Base-by-base conservation (phyloP, 306 rosid genomes). In the Macrotyloma uniflorum region DNA sequence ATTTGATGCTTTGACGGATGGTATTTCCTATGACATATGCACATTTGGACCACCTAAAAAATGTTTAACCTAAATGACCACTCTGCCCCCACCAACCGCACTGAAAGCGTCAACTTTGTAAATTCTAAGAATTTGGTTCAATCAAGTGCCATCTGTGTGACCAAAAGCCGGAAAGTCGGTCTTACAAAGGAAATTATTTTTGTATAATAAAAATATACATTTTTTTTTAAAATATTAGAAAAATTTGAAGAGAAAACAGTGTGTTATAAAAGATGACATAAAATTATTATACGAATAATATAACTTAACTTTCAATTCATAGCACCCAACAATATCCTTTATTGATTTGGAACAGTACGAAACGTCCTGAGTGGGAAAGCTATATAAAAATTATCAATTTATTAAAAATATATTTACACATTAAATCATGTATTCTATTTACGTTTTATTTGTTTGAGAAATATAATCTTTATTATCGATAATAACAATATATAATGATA, bases 81-180 rank as follows among this genome's bases (percentile, higher is more conserved):
- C 47, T 83, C 80, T 26, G 50, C 89, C 89, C 89, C 67, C 86
- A 89, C 94, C 97, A 84, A 89, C 93, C 84, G 83, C 89, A 67
- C 82, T 81, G 70, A 83, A 88, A 87, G 72, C 76, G 33, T 24
- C 58, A 23, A 10, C 57, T 57, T 69, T 16, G 33, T 62, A 62
- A 72, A 83, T 72, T 55, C 64, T 16, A 49, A 69, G 24, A 79
- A 70, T 51, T 81, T 79, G 38, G 67, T 63, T 14, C 20, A 78
- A 63, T 58, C 40, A 64, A 24, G 54, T 46, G 76, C 65, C 88
- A 83, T 62, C 75, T 59, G 82, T 47, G 78, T 23, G 74, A 81
- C 76, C 38, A 70, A 50, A 70, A 35, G 62, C 79, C 16, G 30
- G 46, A 32, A 69, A 76, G 23, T 24, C 13, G 38, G 42, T 13